phyloP scores from a whole-genome alignment of 495 filamentous ascomycete genomes.

The Sabuloglossum arenarium region DNA sequence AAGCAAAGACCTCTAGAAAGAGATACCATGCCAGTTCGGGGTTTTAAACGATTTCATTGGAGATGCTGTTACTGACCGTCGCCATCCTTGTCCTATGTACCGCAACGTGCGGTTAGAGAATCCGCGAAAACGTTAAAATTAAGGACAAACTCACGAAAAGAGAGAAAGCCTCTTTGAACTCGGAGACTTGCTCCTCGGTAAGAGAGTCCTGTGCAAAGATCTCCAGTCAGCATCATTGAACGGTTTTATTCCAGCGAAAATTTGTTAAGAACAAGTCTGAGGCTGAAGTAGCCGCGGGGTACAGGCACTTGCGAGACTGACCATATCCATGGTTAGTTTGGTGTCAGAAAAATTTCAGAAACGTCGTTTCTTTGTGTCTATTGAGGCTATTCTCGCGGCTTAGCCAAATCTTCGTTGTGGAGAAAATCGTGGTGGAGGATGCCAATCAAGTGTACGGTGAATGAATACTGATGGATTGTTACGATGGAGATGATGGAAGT shows the following conservation, averaged over 20 bases:
- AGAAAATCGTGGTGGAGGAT: not conserved
- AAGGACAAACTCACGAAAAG: conserved; percentile 65
- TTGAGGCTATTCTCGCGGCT: too few species aligned
- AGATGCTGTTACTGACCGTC: conserved; percentile 58
- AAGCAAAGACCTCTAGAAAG: not conserved
- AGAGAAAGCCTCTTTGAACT: conserved; percentile 99
- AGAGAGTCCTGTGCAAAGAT: conserved; percentile 60
- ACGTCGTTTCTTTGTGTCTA: not conserved
- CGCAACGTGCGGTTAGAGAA: not conserved
- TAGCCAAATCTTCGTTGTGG: not conserved
- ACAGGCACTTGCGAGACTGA: not conserved
- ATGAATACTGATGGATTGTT: not conserved
- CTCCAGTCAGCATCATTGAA: not conserved
- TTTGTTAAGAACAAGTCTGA: not conserved
- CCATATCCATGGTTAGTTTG: not conserved
- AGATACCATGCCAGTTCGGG: not conserved
- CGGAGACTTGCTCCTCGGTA: conserved; percentile 98
- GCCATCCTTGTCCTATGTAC: conserved; percentile 86
- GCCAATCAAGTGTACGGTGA: too few species aligned
- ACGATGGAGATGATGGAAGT: not conserved
- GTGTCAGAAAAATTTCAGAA: not conserved
- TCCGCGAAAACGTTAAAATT: not conserved
- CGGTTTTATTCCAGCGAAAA: not conserved
- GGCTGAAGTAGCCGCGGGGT: not conserved
- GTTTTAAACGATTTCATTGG: not conserved